Percentiles rank a stretch among this genome's conserved stretches.
These are phyloP conservation scores for Aspergillus ellipticus DNA, from an alignment of 495 filamentous ascomycete genomes.

Conservation along the genomic window DNA sequence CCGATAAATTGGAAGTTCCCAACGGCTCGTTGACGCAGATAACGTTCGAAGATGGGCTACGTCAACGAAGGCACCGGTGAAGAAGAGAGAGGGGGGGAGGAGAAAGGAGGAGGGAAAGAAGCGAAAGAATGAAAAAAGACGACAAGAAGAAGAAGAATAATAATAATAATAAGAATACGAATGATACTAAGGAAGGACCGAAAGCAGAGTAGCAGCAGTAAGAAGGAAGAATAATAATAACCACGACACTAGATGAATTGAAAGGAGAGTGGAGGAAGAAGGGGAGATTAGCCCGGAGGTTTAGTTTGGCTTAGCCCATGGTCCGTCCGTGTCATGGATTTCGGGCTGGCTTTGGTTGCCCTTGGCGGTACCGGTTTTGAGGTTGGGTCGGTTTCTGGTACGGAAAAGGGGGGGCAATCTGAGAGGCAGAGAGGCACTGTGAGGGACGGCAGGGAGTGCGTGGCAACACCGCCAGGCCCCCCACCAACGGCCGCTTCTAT, in stretches of 20 bases:
- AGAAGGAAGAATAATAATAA: background rate
- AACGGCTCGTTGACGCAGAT: slow-evolving; percentile 27
- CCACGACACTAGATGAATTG: background rate
- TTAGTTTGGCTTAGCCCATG: background rate
- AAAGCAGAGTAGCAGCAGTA: background rate
- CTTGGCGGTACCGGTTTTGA: too few species aligned
- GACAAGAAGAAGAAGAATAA: background rate
- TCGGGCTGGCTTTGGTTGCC: too few species aligned
- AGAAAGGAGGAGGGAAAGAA: background rate
- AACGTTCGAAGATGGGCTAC: slow-evolving; percentile 16
- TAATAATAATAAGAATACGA: background rate
- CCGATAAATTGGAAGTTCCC: slow-evolving; percentile 26
- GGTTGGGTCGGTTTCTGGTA: background rate
- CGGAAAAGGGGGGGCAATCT: background rate
- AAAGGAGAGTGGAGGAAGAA: slow-evolving; percentile 1
- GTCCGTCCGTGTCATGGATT: background rate
- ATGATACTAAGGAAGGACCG: background rate
- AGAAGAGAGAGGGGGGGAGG: background rate
- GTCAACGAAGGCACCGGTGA: slow-evolving; percentile 30
- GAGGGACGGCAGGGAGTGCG: too few species aligned
- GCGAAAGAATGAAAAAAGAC: background rate
- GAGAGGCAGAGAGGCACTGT: too few species aligned
- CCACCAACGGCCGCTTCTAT: background rate
- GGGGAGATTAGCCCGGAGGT: background rate
- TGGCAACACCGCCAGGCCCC: too few species aligned